phyloP scores from a whole-genome alignment of 2,329 filamentous ascomycete species.

The Zalaria sp. region DNA sequence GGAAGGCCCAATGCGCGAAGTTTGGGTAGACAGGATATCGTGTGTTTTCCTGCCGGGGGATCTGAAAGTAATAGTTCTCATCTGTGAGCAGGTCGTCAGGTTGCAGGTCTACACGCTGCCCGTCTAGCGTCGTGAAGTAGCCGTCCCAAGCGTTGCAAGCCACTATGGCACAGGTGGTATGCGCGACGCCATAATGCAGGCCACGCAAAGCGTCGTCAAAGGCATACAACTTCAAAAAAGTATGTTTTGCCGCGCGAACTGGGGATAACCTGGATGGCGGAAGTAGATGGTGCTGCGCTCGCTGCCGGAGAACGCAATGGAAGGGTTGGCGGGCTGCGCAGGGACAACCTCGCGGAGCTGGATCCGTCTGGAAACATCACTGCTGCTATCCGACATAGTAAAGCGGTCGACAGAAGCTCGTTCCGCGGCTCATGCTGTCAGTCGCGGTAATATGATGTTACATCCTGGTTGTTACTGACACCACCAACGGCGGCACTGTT shows the following conservation, averaged over 20 bases:
- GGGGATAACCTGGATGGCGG: slow-evolving; percentile 6
- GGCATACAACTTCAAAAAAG: slow-evolving; percentile 5
- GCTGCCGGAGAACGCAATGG: too few species aligned
- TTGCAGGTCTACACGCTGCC: slow-evolving; percentile 1
- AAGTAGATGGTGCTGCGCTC: slow-evolving; percentile 2
- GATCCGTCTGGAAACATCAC: too few species aligned
- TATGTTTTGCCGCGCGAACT: slow-evolving; percentile 4
- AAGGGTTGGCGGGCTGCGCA: slow-evolving; percentile 1
- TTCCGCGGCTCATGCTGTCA: too few species aligned
- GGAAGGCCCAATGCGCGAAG: slow-evolving; percentile 6
- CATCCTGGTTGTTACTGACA: too few species aligned
- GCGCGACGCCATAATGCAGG: slow-evolving; percentile 5
- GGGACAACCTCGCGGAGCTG: slow-evolving; percentile 1
- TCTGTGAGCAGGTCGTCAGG: slow-evolving; percentile 1
- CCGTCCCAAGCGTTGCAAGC: slow-evolving; percentile 7
- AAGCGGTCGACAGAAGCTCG: too few species aligned
- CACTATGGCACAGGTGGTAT: slow-evolving; percentile 4
- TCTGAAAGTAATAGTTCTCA: slow-evolving; percentile 4
- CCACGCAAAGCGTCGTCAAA: slow-evolving; percentile 3
- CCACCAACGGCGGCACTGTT: too few species aligned
- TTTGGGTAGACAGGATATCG: slow-evolving; percentile 6
- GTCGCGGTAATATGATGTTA: too few species aligned
- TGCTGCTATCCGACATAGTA: too few species aligned
- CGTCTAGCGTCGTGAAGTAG: slow-evolving; percentile 4
- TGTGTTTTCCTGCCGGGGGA: slow-evolving; percentile 2